phyloP scores from a whole-genome alignment of 1,284 basidiomycete species.

The Gomphus sp. region DNA sequence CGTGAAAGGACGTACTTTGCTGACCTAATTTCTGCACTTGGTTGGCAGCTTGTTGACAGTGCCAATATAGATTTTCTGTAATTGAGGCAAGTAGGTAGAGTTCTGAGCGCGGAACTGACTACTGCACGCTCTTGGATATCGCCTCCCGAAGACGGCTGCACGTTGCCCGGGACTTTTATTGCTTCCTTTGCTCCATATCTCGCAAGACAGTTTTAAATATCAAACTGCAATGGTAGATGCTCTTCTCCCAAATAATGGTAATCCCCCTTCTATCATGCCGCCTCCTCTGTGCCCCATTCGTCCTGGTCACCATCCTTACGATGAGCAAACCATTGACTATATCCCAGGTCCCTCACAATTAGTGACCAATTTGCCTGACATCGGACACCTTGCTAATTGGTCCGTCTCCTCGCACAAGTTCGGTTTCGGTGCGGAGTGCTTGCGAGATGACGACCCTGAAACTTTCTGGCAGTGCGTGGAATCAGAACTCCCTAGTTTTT shows the following conservation, averaged over 20 bases:
- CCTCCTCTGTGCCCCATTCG: background rate
- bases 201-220: background rate
- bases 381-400: conserved; percentile 84
- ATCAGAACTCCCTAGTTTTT: background rate
- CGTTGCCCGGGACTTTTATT: background rate
- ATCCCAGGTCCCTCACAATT: conserved; percentile 1
- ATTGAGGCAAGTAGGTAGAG: too few relatives aligned
- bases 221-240: conserved; percentile 2
- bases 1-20: too few relatives aligned
- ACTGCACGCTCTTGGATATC: too few relatives aligned
- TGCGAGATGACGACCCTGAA: conserved; percentile 80
- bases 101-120: too few relatives aligned
- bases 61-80: too few relatives aligned
- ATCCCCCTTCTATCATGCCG: background rate
- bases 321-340: conserved; percentile 1
- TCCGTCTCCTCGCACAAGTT: conserved; percentile 97
- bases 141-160: too few relatives aligned
- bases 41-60: too few relatives aligned
- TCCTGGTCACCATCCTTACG: background rate
- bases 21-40: too few relatives aligned
- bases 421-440: conserved; percentile 89
- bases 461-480: conserved; percentile 95
- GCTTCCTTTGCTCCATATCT: background rate
- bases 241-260: conserved; percentile 7
- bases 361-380: conserved; percentile 43